These are phyloP conservation scores for Colletotrichum cordylinicola DNA, from an alignment of 2,329 filamentous ascomycete species.

Conservation along the genomic window DNA sequence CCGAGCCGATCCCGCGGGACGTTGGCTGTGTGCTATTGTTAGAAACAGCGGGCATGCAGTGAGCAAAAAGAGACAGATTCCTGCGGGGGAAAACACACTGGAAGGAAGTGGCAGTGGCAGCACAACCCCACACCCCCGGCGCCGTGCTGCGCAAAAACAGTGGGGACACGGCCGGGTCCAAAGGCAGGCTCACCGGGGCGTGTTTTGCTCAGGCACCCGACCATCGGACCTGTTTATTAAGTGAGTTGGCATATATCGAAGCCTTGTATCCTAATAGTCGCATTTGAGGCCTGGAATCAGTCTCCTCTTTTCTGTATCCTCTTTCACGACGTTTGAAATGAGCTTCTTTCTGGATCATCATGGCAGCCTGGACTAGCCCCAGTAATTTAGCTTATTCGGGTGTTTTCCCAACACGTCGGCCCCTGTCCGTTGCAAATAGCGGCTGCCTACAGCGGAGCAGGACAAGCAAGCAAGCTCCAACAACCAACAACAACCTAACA, in stretches of 20 bases:
- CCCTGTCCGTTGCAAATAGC: neutral
- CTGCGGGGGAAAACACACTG: neutral
- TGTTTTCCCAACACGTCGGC: neutral
- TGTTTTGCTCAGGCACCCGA: neutral
- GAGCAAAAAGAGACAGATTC: neutral
- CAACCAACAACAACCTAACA: neutral
- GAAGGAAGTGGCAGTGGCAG: conserved; percentile 7
- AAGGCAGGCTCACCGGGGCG: neutral
- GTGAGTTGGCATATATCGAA: too few relatives aligned
- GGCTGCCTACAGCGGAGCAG: neutral
- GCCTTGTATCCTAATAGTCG: too few relatives aligned
- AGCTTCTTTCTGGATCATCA: neutral
- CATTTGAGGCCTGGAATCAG: neutral
- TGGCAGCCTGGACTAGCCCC: neutral
- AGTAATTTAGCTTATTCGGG: neutral
- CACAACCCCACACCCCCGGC: neutral
- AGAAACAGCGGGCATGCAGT: neutral
- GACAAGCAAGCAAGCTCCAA: neutral
- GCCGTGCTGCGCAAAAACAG: neutral
- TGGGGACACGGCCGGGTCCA: neutral
- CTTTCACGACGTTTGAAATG: neutral
- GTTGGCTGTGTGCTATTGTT: neutral
- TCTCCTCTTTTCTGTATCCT: neutral
- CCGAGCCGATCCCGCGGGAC: neutral
- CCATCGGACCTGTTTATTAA: neutral